A percentile compares a stretch with the other conserved stretches of the same genome.
phyloP scores from a whole-genome alignment of 2,329 filamentous ascomycete genomes.

The Dendryphion nanum region DNA sequence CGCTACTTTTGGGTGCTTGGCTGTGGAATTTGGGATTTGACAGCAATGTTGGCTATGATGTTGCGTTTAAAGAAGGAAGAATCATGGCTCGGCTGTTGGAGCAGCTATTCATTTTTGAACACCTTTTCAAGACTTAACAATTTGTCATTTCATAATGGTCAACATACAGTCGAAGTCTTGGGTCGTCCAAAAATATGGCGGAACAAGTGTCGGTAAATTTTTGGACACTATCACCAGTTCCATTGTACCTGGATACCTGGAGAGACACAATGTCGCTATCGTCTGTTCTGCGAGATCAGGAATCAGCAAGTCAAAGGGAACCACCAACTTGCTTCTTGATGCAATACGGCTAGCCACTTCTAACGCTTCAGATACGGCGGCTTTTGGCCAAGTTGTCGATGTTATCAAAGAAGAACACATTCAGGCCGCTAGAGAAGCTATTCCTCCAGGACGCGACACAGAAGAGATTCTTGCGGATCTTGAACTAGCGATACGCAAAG shows the following conservation, averaged over 20 bases:
- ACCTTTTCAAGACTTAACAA: too few species aligned
- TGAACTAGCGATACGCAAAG: slow-evolving; percentile 32
- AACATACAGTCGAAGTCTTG: too few species aligned
- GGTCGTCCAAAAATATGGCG: slow-evolving; percentile 90
- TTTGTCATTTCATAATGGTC: too few species aligned
- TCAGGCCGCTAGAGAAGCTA: slow-evolving; percentile 57
- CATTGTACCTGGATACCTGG: too few species aligned
- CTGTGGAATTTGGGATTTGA: too few species aligned
- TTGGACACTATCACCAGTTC: too few species aligned
- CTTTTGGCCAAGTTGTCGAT: slow-evolving; percentile 69
- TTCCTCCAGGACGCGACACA: slow-evolving; percentile 51
- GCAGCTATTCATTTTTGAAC: too few species aligned
- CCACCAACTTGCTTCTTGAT: slow-evolving; percentile 62
- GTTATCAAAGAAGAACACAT: slow-evolving; percentile 79
- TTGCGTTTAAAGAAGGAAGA: too few species aligned
- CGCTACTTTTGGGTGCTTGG: too few species aligned
- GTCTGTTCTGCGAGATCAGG: slow-evolving; percentile 91
- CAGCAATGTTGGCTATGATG: too few species aligned
- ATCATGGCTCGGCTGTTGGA: too few species aligned
- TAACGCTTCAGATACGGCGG: slow-evolving; percentile 23
- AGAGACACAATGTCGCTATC: too few species aligned
- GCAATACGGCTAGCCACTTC: slow-evolving; percentile 22
- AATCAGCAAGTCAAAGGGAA: slow-evolving; percentile 85
- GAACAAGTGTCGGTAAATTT: slow-evolving; percentile 77
- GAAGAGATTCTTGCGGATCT: slow-evolving; percentile 60